phyloP scores from a whole-genome alignment of 345 rosid genomes.

The Mercurialis annua region DNA sequence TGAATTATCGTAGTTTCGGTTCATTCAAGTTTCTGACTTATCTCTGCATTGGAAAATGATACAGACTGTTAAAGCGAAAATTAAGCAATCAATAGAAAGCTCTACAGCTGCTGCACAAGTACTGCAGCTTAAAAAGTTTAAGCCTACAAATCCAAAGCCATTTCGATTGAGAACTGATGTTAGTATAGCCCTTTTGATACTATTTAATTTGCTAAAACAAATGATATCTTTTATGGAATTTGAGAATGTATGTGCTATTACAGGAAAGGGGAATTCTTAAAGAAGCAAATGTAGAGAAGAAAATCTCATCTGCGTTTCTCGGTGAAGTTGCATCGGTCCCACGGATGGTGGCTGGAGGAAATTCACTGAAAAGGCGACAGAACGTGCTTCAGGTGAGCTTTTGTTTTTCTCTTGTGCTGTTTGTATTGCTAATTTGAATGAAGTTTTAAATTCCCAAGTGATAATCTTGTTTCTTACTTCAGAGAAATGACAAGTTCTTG shows the following conservation, averaged over 20 bases:
- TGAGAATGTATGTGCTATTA: slow-evolving; percentile 14
- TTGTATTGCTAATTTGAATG: too few relatives aligned
- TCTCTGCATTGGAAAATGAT: slow-evolving; percentile 15
- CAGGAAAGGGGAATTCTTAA: slow-evolving; percentile 79
- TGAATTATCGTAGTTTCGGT: slow-evolving; percentile 9
- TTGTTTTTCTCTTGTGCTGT: background rate
- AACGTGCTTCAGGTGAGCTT: slow-evolving; percentile 41
- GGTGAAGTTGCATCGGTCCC: slow-evolving; percentile 35
- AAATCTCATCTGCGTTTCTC: slow-evolving; percentile 33
- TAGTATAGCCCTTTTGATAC: slow-evolving; percentile 22
- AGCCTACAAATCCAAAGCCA: slow-evolving; percentile 89
- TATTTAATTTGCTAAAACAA: background rate
- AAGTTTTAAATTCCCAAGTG: slow-evolving; percentile 7
- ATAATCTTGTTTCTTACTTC: slow-evolving; percentile 9
- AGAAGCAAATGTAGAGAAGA: slow-evolving; percentile 75
- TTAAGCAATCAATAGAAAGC: slow-evolving; percentile 40
- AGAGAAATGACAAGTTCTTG: slow-evolving; percentile 30
- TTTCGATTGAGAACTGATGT: slow-evolving; percentile 95
- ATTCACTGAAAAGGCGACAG: slow-evolving; percentile 31
- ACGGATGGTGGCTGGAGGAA: slow-evolving; percentile 27
- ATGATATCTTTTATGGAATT: background rate
- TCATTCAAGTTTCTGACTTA: slow-evolving; percentile 18
- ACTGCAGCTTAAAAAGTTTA: slow-evolving; percentile 58
- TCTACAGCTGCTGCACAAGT: slow-evolving; percentile 21
- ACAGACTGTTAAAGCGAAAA: slow-evolving; percentile 39